phyloP scores from a whole-genome alignment of 805 yeast genomes.

The Saccharomyces eubayanus region DNA sequence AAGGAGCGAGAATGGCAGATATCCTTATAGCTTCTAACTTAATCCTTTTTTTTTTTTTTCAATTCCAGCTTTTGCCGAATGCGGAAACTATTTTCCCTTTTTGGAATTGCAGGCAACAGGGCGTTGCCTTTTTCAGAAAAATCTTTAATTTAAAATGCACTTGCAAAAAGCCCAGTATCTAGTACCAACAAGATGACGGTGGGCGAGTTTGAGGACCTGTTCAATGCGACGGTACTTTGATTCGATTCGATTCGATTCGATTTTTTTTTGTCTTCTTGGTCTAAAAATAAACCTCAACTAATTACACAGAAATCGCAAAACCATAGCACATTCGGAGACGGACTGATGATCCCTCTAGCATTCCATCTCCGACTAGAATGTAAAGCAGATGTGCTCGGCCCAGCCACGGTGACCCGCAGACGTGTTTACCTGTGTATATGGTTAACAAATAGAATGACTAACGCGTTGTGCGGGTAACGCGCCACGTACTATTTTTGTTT shows the following conservation, averaged over 20 bases:
- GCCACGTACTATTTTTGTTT: not conserved
- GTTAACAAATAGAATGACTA: not conserved
- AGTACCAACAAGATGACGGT: not conserved
- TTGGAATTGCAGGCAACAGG: not conserved
- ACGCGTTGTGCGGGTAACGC: not conserved
- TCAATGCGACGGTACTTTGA: not conserved
- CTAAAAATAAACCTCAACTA: not conserved
- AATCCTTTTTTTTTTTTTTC: not conserved
- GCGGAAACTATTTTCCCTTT: not conserved
- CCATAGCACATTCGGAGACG: not conserved
- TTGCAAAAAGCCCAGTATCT: not conserved
- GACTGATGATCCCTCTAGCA: not conserved
- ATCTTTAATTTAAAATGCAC: not conserved
- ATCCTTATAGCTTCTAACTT: not conserved
- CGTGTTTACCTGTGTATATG: not conserved
- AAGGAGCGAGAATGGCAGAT: not conserved
- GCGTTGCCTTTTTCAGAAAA: not conserved
- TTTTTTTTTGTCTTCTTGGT: not conserved
- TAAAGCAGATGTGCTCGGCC: not conserved
- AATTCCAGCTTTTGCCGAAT: not conserved
- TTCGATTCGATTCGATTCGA: not conserved
- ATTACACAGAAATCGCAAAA: not conserved
- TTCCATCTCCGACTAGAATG: not conserved
- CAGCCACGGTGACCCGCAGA: not conserved
- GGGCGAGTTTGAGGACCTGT: not conserved